Conservation (phyloP, 2,329 filamentous ascomycete species). For the Aschersonia sp. region DNA sequence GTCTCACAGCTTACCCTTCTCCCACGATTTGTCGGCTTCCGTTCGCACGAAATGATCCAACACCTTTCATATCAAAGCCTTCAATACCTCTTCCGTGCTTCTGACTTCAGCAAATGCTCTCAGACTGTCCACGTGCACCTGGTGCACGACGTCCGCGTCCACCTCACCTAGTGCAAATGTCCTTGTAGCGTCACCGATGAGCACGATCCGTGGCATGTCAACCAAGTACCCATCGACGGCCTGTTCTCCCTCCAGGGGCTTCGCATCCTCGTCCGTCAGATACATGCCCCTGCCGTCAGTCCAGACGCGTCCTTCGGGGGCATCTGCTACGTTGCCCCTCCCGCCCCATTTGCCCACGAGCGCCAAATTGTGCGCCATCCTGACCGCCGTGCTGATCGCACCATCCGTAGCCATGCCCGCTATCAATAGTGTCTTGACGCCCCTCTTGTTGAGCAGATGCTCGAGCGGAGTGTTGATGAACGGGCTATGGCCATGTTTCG, state of each 20-base stretch:
- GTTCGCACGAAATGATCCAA: no score
- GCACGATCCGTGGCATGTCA: slow-evolving; percentile 6
- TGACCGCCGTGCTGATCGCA: slow-evolving; percentile 5
- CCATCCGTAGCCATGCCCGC: slow-evolving; percentile 4
- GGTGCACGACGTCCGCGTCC: slow-evolving; percentile 4
- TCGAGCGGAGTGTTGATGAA: slow-evolving; percentile 6
- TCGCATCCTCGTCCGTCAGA: not conserved
- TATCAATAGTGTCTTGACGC: slow-evolving; percentile 4
- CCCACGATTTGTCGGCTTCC: no score
- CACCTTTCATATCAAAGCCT: not conserved
- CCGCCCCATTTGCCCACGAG: slow-evolving; percentile 6
- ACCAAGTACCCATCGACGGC: slow-evolving; percentile 4
- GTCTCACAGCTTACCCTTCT: no score
- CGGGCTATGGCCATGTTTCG: slow-evolving; percentile 1
- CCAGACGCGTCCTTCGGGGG: not conserved
- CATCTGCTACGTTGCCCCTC: slow-evolving; percentile 5
- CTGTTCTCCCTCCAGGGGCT: not conserved
- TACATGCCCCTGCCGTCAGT: slow-evolving; percentile 5
- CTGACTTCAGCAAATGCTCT: slow-evolving; percentile 5
- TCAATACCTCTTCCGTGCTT: not conserved
- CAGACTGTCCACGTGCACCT: slow-evolving; percentile 5
- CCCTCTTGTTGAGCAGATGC: slow-evolving; percentile 1
- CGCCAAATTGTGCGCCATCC: slow-evolving; percentile 6
- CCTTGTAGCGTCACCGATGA: slow-evolving; percentile 6
- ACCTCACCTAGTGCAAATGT: slow-evolving; percentile 5